Conservation (phyloP, 768 basidiomycete genomes). For the Psilocybe tampanensis region DNA sequence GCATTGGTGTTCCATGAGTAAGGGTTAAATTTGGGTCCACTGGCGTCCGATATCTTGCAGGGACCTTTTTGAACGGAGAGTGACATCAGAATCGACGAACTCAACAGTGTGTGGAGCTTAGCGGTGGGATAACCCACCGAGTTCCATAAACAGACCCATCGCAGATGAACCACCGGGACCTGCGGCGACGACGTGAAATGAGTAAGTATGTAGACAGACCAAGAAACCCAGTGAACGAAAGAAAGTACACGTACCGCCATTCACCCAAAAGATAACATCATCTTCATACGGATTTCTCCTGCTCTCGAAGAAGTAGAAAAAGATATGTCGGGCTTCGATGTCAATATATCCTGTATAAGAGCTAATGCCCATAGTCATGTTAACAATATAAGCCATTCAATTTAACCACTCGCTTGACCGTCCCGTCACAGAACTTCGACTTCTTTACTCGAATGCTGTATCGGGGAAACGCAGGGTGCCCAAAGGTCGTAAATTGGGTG, state of each 20-base stretch:
- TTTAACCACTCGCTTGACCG: constrained; percentile 44
- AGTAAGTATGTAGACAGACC: too few relatives aligned
- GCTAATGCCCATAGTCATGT: too few relatives aligned
- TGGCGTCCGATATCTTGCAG: constrained; percentile 56
- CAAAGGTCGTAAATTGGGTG: constrained; percentile 36
- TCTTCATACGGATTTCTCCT: constrained; percentile 59
- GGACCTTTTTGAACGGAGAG: too few relatives aligned
- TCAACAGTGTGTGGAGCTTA: neutral
- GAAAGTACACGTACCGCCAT: constrained; percentile 44
- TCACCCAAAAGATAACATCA: constrained; percentile 62
- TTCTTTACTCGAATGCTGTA: constrained; percentile 62
- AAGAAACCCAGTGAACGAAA: constrained; percentile 35
- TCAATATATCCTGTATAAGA: constrained; percentile 72
- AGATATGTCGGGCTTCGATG: constrained; percentile 60
- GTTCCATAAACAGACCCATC: constrained; percentile 70
- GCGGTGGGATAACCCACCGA: constrained; percentile 44
- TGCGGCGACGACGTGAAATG: too few relatives aligned
- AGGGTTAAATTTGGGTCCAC: constrained; percentile 53
- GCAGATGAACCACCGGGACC: constrained; percentile 37
- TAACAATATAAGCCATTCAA: too few relatives aligned
- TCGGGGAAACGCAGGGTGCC: constrained; percentile 53
- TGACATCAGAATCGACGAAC: neutral
- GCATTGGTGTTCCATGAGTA: constrained; percentile 71
- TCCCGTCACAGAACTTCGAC: constrained; percentile 57
- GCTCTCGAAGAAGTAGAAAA: constrained; percentile 82